Evolutionary conservation across 352 stramenopile species (phyloP), one percentile per base, ranked within the genome.

Genomic region (Phytopythium vexans): DNA sequence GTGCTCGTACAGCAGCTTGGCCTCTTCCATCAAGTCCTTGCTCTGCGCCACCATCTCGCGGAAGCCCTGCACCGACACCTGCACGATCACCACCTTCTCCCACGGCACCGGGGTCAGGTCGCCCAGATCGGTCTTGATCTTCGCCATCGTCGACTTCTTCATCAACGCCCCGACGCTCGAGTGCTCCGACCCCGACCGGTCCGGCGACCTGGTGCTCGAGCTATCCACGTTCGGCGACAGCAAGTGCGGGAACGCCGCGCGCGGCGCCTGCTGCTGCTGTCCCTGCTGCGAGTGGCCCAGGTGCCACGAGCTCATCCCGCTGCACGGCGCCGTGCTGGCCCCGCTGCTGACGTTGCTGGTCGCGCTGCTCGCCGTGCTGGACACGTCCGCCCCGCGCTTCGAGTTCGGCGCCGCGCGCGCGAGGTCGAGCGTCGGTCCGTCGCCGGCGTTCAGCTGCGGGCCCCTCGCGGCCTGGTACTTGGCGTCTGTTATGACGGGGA

Each of bases 1-100:
- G 64, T 94, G 85, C 49, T 93, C 85, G 48, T 94, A 94, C 41
- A 94, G 60, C 36, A 90, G 49, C 52, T 91, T 92, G 11, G 85
- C 85, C 41, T 94, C 85, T 52, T 94, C 85, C 82, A 94, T 92
- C 8, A 93, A 57, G 11, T 94, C 82, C 58, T 92, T 89, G 1
- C 80, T 77, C 34, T 91, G 60, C 10, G 49, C 68, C 60, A 82
- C 75, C 75, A 92, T 88, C 14, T 89, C 80, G 3, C 84, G 77
- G 54, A 93, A 94, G 4, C 77, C 82, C 60, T 89, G 78, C 16
- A 93, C 82, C 4, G 82, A 92, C 4, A 94, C 82, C 59, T 94
- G 84, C 21, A 94, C 85, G 49, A 93, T 68, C 42, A 94, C 85
- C 10, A 87, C 72, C 56, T 91, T 93, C 16, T 92, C 82, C 77